Percentiles rank a stretch among this genome's conserved stretches.
Conservation (phyloP, 306 rosid genomes). For the Lathyrus tuberosus region DNA sequence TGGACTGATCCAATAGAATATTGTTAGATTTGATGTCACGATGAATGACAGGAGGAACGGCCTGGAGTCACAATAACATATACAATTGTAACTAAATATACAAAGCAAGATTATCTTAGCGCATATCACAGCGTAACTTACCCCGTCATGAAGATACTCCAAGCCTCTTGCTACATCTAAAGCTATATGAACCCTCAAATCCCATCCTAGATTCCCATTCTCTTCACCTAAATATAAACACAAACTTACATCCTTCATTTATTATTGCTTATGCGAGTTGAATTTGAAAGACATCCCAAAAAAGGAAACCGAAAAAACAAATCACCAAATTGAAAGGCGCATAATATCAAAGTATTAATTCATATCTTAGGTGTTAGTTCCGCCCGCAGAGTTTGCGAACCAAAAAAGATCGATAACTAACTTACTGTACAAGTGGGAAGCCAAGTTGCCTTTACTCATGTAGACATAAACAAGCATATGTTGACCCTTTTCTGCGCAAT, state of each 20-base stretch:
- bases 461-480: conserved; percentile 89
- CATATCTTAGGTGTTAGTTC: too few relatives aligned
- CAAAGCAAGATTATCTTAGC: conserved; percentile 25
- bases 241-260: conserved; percentile 7
- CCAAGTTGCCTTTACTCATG: conserved; percentile 92
- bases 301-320: not conserved
- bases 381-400: not conserved
- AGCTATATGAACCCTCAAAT: conserved; percentile 81
- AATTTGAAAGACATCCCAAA: conserved; percentile 1
- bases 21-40: conserved; percentile 92
- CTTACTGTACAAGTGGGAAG: conserved; percentile 95
- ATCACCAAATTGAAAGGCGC: too few relatives aligned
- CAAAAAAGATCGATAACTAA: conserved; percentile 20
- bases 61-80: conserved; percentile 55
- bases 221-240: conserved; percentile 57
- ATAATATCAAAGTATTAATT: too few relatives aligned
- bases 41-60: conserved; percentile 95
- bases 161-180: conserved; percentile 93
- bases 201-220: conserved; percentile 75
- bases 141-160: conserved; percentile 99
- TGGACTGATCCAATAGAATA: conserved; percentile 83
- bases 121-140: conserved; percentile 46
- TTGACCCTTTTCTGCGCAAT: conserved; percentile 90
- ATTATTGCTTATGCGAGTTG: conserved; percentile 14
- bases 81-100: conserved; percentile 19